Conservation (phyloP, 345 rosid genomes). For the Camelina hispida region DNA sequence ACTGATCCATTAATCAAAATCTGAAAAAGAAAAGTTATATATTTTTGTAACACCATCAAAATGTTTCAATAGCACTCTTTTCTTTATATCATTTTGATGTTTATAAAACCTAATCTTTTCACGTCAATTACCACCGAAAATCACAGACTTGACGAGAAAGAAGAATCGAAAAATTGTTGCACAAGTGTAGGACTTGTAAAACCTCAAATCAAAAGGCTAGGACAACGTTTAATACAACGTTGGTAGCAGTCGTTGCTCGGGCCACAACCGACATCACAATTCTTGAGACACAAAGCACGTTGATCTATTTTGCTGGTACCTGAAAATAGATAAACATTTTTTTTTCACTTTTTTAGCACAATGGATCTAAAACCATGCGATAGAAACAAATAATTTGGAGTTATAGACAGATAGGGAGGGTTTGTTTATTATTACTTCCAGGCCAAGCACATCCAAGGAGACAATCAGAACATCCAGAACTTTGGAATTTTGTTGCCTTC, state of each 20-base stretch:
- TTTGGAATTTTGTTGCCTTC: background rate
- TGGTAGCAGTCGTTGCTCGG: background rate
- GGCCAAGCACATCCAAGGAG: background rate
- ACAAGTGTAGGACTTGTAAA: background rate
- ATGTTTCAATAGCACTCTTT: no score
- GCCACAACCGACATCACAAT: background rate
- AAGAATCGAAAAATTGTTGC: background rate
- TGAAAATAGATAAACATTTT: background rate
- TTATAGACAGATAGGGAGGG: background rate
- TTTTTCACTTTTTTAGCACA: background rate
- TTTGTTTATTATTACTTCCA: background rate
- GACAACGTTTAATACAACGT: slow-evolving; percentile 9
- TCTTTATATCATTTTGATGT: background rate
- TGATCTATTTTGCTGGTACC: background rate
- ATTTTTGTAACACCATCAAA: no score
- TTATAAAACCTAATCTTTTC: background rate
- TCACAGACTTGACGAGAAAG: background rate
- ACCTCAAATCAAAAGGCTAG: background rate
- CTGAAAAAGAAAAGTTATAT: background rate
- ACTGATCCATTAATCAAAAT: background rate
- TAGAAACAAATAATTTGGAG: background rate
- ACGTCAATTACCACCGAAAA: background rate
- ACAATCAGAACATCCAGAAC: background rate
- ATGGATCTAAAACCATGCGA: background rate
- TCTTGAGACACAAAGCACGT: background rate